Evolutionary conservation across 371 early-diverging fungal genomes (phyloP).

Genomic region (Funneliformis caledonium): DNA sequence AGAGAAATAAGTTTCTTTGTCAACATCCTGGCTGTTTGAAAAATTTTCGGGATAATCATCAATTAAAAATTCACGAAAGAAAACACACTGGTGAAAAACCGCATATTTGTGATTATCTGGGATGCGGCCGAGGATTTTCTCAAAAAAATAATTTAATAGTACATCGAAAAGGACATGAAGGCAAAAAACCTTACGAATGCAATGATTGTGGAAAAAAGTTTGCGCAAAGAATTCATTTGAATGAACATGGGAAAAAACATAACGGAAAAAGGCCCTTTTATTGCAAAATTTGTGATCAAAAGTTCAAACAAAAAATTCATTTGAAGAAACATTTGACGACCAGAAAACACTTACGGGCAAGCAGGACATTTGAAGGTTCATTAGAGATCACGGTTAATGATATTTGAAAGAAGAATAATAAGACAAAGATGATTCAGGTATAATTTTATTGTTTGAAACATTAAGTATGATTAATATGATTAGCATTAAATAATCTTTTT

Average conservation of each 20-base stretch:
- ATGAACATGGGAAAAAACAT: not conserved
- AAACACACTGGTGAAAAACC: conserved; percentile 84
- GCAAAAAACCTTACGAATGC: not conserved
- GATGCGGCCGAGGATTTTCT: conserved; percentile 43
- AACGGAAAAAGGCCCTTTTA: too few relatives aligned
- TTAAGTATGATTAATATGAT: too few relatives aligned
- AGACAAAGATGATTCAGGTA: too few relatives aligned
- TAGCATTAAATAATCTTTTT: too few relatives aligned
- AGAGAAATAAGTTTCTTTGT: not conserved
- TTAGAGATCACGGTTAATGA: too few relatives aligned
- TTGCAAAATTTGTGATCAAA: too few relatives aligned
- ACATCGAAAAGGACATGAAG: not conserved
- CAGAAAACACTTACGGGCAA: too few relatives aligned
- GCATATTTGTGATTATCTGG: conserved; percentile 64
- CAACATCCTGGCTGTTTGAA: not conserved
- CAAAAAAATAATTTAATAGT: not conserved
- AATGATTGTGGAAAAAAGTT: not conserved
- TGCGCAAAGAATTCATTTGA: not conserved
- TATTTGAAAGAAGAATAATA: too few relatives aligned
- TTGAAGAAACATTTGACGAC: too few relatives aligned
- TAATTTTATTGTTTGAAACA: too few relatives aligned
- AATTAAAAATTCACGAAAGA: conserved; percentile 63
- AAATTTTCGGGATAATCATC: not conserved
- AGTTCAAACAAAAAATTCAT: too few relatives aligned
- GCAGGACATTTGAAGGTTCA: too few relatives aligned